These are phyloP conservation scores for Neolentinus lepideus DNA, from an alignment of 1,284 basidiomycete species.

Conservation along the genomic window DNA sequence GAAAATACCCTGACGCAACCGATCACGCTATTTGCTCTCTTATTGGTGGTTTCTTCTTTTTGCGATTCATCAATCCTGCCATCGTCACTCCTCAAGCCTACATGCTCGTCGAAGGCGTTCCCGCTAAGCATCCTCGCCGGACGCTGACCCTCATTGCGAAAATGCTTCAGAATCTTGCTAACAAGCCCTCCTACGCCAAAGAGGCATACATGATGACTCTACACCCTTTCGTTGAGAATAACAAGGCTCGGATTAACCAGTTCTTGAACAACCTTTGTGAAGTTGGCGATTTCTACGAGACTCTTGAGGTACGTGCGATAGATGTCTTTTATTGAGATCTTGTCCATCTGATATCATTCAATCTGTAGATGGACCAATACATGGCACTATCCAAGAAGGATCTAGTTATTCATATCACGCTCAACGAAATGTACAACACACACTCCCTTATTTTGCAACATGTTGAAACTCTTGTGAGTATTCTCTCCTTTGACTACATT, in stretches of 20 bases:
- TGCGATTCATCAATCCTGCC: constrained; percentile 99
- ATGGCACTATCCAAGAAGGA: constrained; percentile 99
- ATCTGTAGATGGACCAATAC: constrained; percentile 91
- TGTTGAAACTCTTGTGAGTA: constrained; percentile 84
- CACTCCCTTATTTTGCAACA: constrained; percentile 94
- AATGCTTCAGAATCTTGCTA: constrained; percentile 98
- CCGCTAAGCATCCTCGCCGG: constrained; percentile 93
- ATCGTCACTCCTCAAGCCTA: constrained; percentile 99
- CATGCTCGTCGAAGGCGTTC: constrained; percentile 97
- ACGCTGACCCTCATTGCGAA: constrained; percentile 98
- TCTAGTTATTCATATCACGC: constrained; percentile 95
- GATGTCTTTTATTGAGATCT: not conserved
- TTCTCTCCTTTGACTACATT: constrained; percentile 1
- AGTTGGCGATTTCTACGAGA: constrained; percentile 99
- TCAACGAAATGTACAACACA: constrained; percentile 98
- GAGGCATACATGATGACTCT: constrained; percentile 98
- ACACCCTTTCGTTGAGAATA: constrained; percentile 97
- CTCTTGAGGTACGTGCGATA: constrained; percentile 73
- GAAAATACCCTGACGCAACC: constrained; percentile 96
- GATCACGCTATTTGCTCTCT: constrained; percentile 98
- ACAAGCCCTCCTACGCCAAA: constrained; percentile 97
- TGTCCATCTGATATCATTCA: not conserved
- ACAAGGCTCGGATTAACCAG: constrained; percentile 94
- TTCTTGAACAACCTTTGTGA: constrained; percentile 97
- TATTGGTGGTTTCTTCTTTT: constrained; percentile 99